Evolutionary conservation across 306 rosid species (phyloP).

Genomic region (Herpetospermum pedunculosum): DNA sequence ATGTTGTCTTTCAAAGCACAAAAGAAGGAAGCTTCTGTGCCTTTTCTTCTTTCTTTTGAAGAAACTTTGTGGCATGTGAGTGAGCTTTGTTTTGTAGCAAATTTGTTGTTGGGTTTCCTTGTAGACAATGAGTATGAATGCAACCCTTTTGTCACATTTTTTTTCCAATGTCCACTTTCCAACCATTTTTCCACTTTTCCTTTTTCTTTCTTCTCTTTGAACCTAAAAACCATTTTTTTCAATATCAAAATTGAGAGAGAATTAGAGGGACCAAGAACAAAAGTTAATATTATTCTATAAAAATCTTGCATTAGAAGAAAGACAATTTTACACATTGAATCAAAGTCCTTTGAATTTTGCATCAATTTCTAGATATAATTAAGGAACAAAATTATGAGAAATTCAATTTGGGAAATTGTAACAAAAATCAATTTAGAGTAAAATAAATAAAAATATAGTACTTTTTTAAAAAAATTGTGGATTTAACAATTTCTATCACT

Average conservation of each 20-base stretch:
- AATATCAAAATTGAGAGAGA: neutral
- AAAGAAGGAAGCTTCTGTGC: slow-evolving; percentile 18
- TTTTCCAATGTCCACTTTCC: neutral
- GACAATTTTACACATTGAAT: no score
- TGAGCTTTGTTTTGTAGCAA: slow-evolving; percentile 27
- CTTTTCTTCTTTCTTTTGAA: slow-evolving; percentile 4
- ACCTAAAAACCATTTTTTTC: neutral
- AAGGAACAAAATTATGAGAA: no score
- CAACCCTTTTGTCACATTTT: slow-evolving; percentile 7
- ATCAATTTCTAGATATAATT: no score
- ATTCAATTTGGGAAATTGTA: no score
- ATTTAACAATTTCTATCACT: no score
- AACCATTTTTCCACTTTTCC: neutral
- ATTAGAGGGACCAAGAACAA: neutral
- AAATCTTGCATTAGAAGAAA: neutral
- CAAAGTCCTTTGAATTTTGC: no score
- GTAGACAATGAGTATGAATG: slow-evolving; percentile 33
- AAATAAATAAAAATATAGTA: no score
- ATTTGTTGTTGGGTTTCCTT: slow-evolving; percentile 28
- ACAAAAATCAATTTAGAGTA: no score
- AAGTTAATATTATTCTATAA: neutral
- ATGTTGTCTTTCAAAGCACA: neutral
- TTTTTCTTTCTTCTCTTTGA: neutral
- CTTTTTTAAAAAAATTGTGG: no score
- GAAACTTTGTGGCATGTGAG: slow-evolving; percentile 34